Base-by-base conservation (phyloP, 768 basidiomycete genomes). In the Tricholoma sp. region DNA sequence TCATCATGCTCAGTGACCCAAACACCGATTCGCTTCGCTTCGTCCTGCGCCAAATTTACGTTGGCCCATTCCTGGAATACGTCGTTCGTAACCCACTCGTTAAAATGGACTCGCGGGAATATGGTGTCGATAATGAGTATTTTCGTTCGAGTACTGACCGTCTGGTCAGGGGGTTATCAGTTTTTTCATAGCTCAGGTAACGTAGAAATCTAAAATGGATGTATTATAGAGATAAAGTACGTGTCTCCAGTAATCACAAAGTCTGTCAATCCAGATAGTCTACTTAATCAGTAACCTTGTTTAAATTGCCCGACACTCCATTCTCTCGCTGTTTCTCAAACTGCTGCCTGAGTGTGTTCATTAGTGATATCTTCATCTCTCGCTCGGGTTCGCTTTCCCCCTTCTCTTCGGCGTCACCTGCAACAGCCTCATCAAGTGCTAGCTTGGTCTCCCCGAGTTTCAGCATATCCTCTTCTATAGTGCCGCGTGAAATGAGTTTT, bases 381-480 rank as follows among this genome's bases (percentile, higher is more conserved):
- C 80, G 85, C 67, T 91, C 91, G 22, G 84, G 82, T 53, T 81
- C 82, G 54, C 79, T 83, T 57, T 85, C 86, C 10, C 77, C 78
- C 14, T 81, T 82, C 19, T 75, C 80, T 32, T 88, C 87, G 7
- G 76, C 75, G 46, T 83, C 86, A 8, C 94, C 94, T 16, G 94
- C 94, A 29, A 98, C 95, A 3, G 94, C 94, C 68, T 94, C 91
- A 67, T 98, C 96, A 11, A 98, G 76, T 14, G 88, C 89, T 54
- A 98, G 76, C 72, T 98, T 98, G 32, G 92, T 94, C 71, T 89
- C 79, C 8, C 93, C 95, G 18, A 98, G 82, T 27, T 79, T 82
- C 34, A 94, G 75, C 86, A 99, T 98, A 70, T 97, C 94, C 71
- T 99, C 97, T 74, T 98, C 95, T 57, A 98, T 96, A 1, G 93